Percentiles rank a stretch among this genome's conserved stretches.
Evolutionary conservation across 352 stramenopile species (phyloP).

Genomic region (Phytophthora macrochlamydospora): DNA sequence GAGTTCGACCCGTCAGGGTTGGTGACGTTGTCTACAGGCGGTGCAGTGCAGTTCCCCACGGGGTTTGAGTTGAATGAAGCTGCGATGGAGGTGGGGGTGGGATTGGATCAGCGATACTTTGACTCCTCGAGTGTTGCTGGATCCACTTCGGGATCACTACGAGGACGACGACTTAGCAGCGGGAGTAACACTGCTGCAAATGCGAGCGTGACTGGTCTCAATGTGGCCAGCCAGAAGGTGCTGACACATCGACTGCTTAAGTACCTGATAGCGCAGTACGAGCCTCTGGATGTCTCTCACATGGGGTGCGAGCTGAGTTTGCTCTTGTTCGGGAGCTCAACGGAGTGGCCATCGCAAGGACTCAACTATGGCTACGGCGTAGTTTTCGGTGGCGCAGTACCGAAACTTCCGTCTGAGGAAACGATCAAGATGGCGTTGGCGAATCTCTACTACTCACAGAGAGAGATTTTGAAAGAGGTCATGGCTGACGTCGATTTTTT

Average conservation of each 20-base stretch:
- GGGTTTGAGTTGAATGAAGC: conserved; percentile 59
- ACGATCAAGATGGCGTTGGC: conserved; percentile 73
- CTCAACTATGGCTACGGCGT: conserved; percentile 29
- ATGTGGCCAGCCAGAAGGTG: conserved; percentile 54
- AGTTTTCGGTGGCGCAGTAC: conserved; percentile 16
- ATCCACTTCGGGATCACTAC: conserved; percentile 8
- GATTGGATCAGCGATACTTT: conserved; percentile 57
- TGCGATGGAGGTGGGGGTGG: conserved; percentile 47
- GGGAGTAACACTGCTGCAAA: conserved; percentile 23
- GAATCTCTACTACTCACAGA: conserved; percentile 81
- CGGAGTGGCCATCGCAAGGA: conserved; percentile 29
- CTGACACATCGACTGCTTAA: conserved; percentile 74
- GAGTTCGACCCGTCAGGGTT: conserved; percentile 78
- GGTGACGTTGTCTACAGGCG: conserved; percentile 45
- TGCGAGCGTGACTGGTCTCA: conserved; percentile 4
- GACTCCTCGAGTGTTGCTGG: conserved; percentile 37
- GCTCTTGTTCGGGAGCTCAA: conserved; percentile 54
- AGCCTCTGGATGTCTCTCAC: conserved; percentile 70
- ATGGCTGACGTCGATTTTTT: conserved; percentile 76
- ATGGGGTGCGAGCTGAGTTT: conserved; percentile 69
- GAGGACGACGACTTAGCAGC: conserved; percentile 32
- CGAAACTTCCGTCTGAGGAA: conserved; percentile 66
- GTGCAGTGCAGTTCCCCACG: conserved; percentile 56
- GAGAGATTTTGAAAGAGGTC: conserved; percentile 82
- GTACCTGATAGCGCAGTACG: conserved; percentile 80